A percentile compares a stretch with the other conserved stretches of the same genome.
phyloP scores from a whole-genome alignment of 306 rosid species.

The Herpetospermum pedunculosum region DNA sequence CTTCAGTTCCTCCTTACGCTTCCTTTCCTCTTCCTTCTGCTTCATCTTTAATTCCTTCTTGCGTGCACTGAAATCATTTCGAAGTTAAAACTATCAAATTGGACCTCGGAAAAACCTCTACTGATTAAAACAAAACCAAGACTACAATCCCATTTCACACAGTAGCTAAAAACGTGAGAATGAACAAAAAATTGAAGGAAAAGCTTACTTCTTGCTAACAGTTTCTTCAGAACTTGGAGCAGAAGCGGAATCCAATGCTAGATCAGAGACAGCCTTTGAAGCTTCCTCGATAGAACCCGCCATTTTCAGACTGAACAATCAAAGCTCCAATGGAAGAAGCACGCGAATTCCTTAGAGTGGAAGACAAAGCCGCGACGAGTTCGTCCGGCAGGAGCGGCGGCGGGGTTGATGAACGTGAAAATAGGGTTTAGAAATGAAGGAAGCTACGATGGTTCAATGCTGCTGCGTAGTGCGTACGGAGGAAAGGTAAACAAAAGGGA shows the following conservation, averaged over 20 bases:
- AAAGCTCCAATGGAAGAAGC: background rate
- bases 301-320: background rate
- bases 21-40: constrained; percentile 63
- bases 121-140: background rate
- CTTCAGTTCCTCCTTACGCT: constrained; percentile 69
- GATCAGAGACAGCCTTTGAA: constrained; percentile 15
- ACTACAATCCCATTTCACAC: background rate
- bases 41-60: constrained; percentile 61
- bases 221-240: constrained; percentile 14
- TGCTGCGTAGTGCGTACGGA: too few species aligned
- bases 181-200: background rate
- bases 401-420: too few species aligned
- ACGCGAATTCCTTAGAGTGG: background rate
- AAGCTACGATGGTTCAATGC: too few species aligned
- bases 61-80: constrained; percentile 38
- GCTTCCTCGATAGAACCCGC: constrained; percentile 13
- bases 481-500: too few species aligned
- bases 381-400: too few species aligned
- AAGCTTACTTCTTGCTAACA: constrained; percentile 35
- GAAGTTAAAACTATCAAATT: too few species aligned
- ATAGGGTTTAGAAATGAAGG: too few species aligned
- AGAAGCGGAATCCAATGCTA: constrained; percentile 12
- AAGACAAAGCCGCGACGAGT: background rate
- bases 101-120: too few species aligned
- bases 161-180: background rate